A percentile compares a stretch with the other conserved stretches of the same genome.
These are phyloP conservation scores for Sanghuangporus sanghuang DNA, from an alignment of 1,284 basidiomycete species.

Conservation along the genomic window DNA sequence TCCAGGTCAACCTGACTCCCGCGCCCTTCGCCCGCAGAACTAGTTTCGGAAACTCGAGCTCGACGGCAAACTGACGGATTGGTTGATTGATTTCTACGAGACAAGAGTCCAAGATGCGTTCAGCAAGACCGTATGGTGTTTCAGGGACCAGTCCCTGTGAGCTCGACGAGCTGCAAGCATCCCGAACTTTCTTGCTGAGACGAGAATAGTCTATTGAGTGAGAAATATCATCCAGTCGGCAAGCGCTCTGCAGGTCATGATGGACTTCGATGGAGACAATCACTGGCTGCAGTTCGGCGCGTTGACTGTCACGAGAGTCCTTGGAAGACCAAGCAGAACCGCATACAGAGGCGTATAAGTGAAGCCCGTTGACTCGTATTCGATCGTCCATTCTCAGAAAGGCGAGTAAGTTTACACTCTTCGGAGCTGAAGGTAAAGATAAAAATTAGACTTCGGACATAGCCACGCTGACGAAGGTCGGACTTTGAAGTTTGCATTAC, in stretches of 20 bases:
- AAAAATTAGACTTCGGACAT: neutral
- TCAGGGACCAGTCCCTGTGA: neutral
- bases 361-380: conserved; percentile 11
- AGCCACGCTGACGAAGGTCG: neutral
- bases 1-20: conserved; percentile 36
- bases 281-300: conserved; percentile 49
- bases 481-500: neutral
- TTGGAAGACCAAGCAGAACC: conserved; percentile 33
- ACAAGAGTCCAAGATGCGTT: conserved; percentile 4
- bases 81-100: neutral
- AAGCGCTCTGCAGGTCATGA: conserved; percentile 50
- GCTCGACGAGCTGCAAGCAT: neutral
- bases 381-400: conserved; percentile 9
- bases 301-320: conserved; percentile 27
- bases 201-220: conserved; percentile 58
- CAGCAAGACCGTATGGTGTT: conserved; percentile 10
- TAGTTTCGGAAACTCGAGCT: conserved; percentile 33
- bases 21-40: conserved; percentile 48
- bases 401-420: neutral
- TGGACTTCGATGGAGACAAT: conserved; percentile 49
- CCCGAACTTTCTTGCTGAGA: conserved; percentile 34
- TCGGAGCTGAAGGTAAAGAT: neutral
- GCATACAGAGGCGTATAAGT: neutral
- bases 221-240: conserved; percentile 50
- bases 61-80: conserved; percentile 1